Evolutionary conservation across 1,284 basidiomycete species (phyloP), one percentile per base, ranked within the genome.

Genomic region (Lignosus rhinocerotis): DNA sequence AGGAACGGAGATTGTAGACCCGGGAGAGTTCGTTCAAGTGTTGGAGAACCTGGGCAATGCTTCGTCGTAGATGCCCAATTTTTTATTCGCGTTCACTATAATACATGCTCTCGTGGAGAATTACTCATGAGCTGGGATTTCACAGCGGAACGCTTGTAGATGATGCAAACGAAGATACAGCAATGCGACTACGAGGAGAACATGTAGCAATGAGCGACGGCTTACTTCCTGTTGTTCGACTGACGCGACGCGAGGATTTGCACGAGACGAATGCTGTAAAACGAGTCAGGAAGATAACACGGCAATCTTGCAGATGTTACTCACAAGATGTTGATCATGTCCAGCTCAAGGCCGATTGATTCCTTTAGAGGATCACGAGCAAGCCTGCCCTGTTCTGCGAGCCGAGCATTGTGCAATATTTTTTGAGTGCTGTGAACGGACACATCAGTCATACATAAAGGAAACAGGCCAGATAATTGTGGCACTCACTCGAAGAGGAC

Each of bases 1-100:
- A 12, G 92, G 93, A 21, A 99, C 97, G 11, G 97, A 99, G 73
- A 95, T 99, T 51, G 71, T 97, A 53, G 92, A 93, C 66, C 96
- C 97, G 10, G 84, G 84, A 68, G 87, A 86, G 52, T 99, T 99
- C 71, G 80, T 99, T 21, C 72, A 78, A 36, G 77, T 87, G 12
- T 70, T 96, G 64, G 85, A 85, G 58, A 76, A 76, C 42, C 75
- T 94, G 17, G 89, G 89, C 3, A 84, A 80, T 66, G 62, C 66
- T 21, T 61, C 65, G 25, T 54, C 65, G 12, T 68, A 68, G 51
- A 58, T 61, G 31, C 58, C 19, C 19, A 12, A 31, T 46, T 32
- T 42, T n/a, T 14, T 50, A 53, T 14, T 45, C 11, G 9, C 31
- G 12, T 42, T 41, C n/a, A 11, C 17, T 58, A 44, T 42, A 44